Base-by-base conservation (phyloP, 805 yeast genomes). In the Monosporozyma siamensis region DNA sequence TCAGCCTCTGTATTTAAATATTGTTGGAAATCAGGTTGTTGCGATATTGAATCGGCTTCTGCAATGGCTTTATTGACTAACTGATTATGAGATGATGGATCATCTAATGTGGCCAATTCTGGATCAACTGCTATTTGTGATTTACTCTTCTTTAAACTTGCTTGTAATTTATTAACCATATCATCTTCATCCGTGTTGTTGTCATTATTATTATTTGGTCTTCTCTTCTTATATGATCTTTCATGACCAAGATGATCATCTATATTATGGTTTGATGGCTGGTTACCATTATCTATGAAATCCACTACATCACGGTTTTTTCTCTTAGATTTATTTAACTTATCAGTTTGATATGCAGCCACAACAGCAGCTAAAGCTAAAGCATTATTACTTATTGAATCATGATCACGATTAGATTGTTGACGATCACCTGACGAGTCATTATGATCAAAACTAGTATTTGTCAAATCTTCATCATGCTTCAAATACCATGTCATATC, bases 41-140 rank as follows among this genome's bases (percentile, higher is more conserved):
- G 70, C 2, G 81, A 80, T 44, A 80, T 66, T 34, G 79, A 77
- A 40, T 80, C 69, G 0, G 86, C 84, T 51, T 80, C 84, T 48
- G 78, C 66, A 37, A 82, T 77, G 1, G 84, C 85, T 38, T 80
- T 85, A 45, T 80, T 77, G 9, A 80, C 87, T 43, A 81, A 64
- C 49, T 73, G 80, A 44, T 77, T 82, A 50, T 78, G 82, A 14
- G 72, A 53, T 9, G 67, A 52, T 9, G 50, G 46, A 38, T 62
- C 68, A 51, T 72, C 78, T 21, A 74, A 45, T 26, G 72, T 72
- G 8, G 78, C 74, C 30, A 78, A 54, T 49, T 72, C 82, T 0
- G 82, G 81, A 54, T 77, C 82, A 26, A 77, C 80, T 26, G 70
- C 73, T 36, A 62, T 40, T 43, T 55, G 56, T 14, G 49, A 39